Evolutionary conservation across 202 grass and related monocot species (phyloP), one percentile per base, ranked within the genome.

Genomic region (Sporobolus alterniflorus): DNA sequence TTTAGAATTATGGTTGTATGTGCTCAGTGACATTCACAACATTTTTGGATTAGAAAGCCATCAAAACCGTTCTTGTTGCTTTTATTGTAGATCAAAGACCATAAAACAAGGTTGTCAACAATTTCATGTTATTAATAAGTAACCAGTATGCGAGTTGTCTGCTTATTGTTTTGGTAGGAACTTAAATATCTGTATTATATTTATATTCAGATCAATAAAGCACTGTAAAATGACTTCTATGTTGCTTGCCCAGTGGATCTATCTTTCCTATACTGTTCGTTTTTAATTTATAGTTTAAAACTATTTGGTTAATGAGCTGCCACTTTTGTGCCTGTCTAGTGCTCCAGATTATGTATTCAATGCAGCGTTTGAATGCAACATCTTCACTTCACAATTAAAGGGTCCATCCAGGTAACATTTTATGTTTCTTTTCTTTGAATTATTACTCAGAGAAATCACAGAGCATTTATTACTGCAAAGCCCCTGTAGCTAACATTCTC

Each of bases 321-420:
- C 75, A 76, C 22, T 81, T 78, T 73, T 31, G 14, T 86, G 31
- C 63, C 33, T 60, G 26, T 84, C 74, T 73, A 94, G 94, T 85
- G 82, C 80, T 67, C 92, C 95, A 85, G 91, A 86, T 86, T 87
- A 83, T 42, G 89, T 98, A 63, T 92, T 95, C 44, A 76, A 93
- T 48, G 82, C 48, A 42, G 90, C 69, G 20, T 52, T 88, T 71
- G 86, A 89, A 65, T 93, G 72, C 50, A 91, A 89, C 76, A 82
- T 98, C 76, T 95, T 98, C 57, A 77, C 67, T 79, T 73, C 82
- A 76, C 82, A 91, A 87, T 90, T 76, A 31, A 84, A 78, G 80
- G 79, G 71, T 57, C 33, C 61, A 70, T 78, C 90, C 88, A 93
- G 88, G 94, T 97, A 89, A 64, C 41, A 41, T 82, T 48, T 80